These are phyloP conservation scores for Monosporascus sp. DNA, from an alignment of 2,329 filamentous ascomycete genomes.

Conservation along the genomic window DNA sequence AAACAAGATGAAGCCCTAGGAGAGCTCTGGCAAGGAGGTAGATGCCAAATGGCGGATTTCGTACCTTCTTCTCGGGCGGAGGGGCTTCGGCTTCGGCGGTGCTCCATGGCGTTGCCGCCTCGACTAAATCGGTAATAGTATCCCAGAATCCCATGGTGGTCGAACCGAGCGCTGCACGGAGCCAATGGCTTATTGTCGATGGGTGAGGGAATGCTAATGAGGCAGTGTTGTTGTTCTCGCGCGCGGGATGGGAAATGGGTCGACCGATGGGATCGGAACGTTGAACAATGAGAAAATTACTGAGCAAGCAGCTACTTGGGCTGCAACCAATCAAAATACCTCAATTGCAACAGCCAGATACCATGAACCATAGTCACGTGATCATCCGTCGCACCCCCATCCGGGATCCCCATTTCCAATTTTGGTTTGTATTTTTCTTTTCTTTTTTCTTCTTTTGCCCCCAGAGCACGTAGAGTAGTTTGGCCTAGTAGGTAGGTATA, in stretches of 20 bases:
- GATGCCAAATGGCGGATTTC: conserved; percentile 12
- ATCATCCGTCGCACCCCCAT: not conserved
- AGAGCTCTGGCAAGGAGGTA: conserved; percentile 7
- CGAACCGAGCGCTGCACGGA: conserved; percentile 28
- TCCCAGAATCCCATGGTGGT: conserved; percentile 64
- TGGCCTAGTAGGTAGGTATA: not conserved
- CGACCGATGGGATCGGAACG: conserved; percentile 23
- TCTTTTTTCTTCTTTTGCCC: no score
- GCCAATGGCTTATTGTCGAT: conserved; percentile 36
- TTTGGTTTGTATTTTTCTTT: no score
- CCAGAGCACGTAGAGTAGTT: no score
- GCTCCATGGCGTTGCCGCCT: conserved; percentile 61
- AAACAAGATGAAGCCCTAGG: no score
- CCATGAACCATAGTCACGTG: conserved; percentile 23
- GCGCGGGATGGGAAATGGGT: conserved; percentile 18
- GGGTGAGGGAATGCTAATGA: conserved; percentile 23
- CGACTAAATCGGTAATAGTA: conserved; percentile 57
- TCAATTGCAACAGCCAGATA: not conserved
- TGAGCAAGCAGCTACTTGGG: conserved; percentile 33
- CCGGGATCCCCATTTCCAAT: no score
- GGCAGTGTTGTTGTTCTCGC: conserved; percentile 23
- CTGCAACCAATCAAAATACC: not conserved
- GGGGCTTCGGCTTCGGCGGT: conserved; percentile 62
- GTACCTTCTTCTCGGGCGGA: conserved; percentile 59
- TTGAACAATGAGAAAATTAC: not conserved